Percentiles rank a stretch among this genome's conserved stretches.
Evolutionary conservation across 2,329 filamentous ascomycete species (phyloP).

Genomic region (Nemania sp.): DNA sequence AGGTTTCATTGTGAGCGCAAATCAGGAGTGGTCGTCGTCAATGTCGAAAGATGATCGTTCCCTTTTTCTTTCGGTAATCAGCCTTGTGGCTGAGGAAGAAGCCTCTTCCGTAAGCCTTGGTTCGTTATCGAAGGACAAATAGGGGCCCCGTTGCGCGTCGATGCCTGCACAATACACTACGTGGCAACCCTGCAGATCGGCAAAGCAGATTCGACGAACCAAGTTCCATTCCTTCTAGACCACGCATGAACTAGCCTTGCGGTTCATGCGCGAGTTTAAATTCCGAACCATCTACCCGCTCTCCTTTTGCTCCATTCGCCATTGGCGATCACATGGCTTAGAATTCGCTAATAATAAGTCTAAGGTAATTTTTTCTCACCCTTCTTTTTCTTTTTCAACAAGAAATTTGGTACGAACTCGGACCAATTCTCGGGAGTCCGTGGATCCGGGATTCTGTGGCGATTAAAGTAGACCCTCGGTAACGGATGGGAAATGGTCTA

Average conservation of each 20-base stretch:
- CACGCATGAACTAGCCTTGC: neutral
- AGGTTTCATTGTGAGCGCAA: too few relatives aligned
- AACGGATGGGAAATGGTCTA: neutral
- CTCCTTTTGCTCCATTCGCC: conserved; percentile 1
- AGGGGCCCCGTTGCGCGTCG: neutral
- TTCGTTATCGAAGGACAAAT: conserved; percentile 6
- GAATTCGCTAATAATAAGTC: conserved; percentile 18
- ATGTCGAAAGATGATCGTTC: neutral
- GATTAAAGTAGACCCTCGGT: conserved; percentile 1
- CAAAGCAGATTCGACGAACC: neutral
- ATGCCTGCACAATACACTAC: conserved; percentile 3
- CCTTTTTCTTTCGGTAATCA: conserved; percentile 19
- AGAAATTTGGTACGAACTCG: neutral
- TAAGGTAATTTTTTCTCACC: too few relatives aligned
- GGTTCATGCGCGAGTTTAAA: too few relatives aligned
- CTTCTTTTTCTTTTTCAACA: too few relatives aligned
- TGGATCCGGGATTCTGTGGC: neutral
- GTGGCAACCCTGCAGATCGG: conserved; percentile 7
- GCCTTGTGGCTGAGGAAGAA: conserved; percentile 20
- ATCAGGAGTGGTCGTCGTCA: neutral
- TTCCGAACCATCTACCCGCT: neutral
- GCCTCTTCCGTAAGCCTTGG: conserved; percentile 9
- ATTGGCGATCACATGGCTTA: conserved; percentile 6
- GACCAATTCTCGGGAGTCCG: neutral
- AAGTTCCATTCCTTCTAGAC: neutral